phyloP scores from a whole-genome alignment of 106 monocot genomes.

The Posidonia australis region DNA sequence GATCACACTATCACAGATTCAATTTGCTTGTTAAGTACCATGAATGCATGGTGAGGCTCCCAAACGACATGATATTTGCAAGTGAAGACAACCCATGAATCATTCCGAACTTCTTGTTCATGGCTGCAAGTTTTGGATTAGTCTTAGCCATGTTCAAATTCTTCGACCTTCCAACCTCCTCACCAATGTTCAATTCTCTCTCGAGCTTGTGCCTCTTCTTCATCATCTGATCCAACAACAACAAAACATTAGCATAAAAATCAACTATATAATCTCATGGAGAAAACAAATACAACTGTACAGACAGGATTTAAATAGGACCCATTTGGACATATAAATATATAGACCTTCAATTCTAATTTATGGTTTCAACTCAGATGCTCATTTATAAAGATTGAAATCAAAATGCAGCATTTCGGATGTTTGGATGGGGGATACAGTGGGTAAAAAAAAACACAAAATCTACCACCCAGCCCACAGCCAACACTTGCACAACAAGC shows the following conservation, averaged over 20 bases:
- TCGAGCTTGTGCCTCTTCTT: slow-evolving; percentile 86
- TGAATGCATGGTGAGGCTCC: slow-evolving; percentile 70
- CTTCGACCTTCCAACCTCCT: slow-evolving; percentile 79
- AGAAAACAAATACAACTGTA: too few species aligned
- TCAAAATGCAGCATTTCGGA: too few species aligned
- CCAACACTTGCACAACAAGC: too few species aligned
- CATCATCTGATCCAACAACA: slow-evolving; percentile 53
- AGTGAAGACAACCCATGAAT: slow-evolving; percentile 80
- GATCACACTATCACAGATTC: not conserved
- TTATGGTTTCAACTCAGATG: too few species aligned
- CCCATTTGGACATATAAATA: too few species aligned
- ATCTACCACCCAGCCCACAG: too few species aligned
- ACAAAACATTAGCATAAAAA: not conserved
- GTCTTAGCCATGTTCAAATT: slow-evolving; percentile 41
- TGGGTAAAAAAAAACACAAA: too few species aligned
- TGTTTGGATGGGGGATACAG: too few species aligned
- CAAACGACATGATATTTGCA: slow-evolving; percentile 79
- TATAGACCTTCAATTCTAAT: too few species aligned
- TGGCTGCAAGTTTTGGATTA: slow-evolving; percentile 50
- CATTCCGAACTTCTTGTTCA: slow-evolving; percentile 94
- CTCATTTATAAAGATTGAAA: too few species aligned
- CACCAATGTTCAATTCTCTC: slow-evolving; percentile 59
- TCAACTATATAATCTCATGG: too few species aligned
- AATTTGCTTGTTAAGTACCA: slow-evolving; percentile 79
- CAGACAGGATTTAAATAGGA: too few species aligned